Conservation (phyloP, 768 basidiomycete genomes). For the Leccinum boreale region DNA sequence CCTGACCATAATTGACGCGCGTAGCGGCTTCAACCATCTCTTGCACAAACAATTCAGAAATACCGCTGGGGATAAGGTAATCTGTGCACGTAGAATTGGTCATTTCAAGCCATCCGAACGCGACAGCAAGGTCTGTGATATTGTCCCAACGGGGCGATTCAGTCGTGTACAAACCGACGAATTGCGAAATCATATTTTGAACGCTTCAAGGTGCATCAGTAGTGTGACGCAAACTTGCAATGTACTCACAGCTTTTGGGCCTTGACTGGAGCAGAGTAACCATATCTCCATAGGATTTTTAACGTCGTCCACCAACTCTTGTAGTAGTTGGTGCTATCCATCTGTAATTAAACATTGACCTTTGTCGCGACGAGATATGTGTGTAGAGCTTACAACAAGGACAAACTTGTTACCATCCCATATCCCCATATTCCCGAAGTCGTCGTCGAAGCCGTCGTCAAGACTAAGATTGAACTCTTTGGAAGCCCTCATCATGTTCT, state of each 20-base stretch:
- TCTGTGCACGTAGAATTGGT: constrained; percentile 51
- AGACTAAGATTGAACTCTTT: constrained; percentile 73
- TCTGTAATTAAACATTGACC: constrained; percentile 27
- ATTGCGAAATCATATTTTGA: constrained; percentile 46
- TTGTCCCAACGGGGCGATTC: constrained; percentile 60
- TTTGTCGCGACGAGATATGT: not conserved
- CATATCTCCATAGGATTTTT: constrained; percentile 78
- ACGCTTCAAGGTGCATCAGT: constrained; percentile 42
- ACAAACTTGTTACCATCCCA: constrained; percentile 83
- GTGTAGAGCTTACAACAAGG: constrained; percentile 47
- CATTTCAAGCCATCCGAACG: constrained; percentile 49
- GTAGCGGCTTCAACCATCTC: constrained; percentile 82
- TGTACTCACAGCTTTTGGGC: constrained; percentile 51
- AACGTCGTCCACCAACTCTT: constrained; percentile 67
- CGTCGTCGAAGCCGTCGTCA: constrained; percentile 45
- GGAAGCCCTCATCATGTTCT: constrained; percentile 67
- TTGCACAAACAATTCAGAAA: constrained; percentile 54
- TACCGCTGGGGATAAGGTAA: constrained; percentile 52
- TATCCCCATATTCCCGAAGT: constrained; percentile 52
- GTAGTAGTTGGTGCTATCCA: constrained; percentile 37
- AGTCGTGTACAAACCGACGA: constrained; percentile 53
- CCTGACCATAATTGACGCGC: constrained; percentile 83
- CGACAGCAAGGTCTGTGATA: constrained; percentile 52
- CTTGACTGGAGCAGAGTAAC: constrained; percentile 54
- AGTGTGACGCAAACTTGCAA: not conserved